phyloP scores from a whole-genome alignment of 345 rosid species.

The thale cress (Arabidopsis thaliana) region DNA sequence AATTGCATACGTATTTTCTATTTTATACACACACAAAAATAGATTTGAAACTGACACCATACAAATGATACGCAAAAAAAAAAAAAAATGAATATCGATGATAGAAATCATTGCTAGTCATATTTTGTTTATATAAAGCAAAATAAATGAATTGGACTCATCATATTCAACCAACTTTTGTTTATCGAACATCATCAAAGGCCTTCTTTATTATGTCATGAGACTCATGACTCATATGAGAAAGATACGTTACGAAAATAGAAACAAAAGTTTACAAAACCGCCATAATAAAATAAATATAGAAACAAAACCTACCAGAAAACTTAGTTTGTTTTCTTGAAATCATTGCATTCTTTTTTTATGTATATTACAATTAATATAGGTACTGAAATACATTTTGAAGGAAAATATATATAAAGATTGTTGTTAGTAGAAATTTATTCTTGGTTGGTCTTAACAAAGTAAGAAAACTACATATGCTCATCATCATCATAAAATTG shows the following conservation, averaged over 20 bases:
- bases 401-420: not conserved
- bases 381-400: not conserved
- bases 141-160: conserved; percentile 3
- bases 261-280: conserved; percentile 37
- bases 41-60: conserved; percentile 19
- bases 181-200: conserved; percentile 26
- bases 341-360: conserved; percentile 1
- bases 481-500: conserved; percentile 40
- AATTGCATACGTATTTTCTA: not conserved
- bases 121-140: not conserved
- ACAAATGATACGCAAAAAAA: conserved; percentile 7
- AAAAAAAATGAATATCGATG: conserved; percentile 25
- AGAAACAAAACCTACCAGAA: conserved; percentile 17
- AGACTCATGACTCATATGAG: conserved; percentile 35
- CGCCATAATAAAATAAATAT: conserved; percentile 18
- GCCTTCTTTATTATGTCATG: conserved; percentile 32
- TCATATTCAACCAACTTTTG: conserved; percentile 9
- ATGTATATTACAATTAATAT: not conserved
- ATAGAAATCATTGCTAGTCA: conserved; percentile 7
- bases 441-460: conserved; percentile 29
- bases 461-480: conserved; percentile 27
- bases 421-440: conserved; percentile 2
- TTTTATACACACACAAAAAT: not conserved
- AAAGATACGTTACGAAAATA: conserved; percentile 42
- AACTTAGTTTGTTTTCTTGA: not conserved